Evolutionary conservation across 805 yeast species (phyloP).

Genomic region (Millerago galiae): DNA sequence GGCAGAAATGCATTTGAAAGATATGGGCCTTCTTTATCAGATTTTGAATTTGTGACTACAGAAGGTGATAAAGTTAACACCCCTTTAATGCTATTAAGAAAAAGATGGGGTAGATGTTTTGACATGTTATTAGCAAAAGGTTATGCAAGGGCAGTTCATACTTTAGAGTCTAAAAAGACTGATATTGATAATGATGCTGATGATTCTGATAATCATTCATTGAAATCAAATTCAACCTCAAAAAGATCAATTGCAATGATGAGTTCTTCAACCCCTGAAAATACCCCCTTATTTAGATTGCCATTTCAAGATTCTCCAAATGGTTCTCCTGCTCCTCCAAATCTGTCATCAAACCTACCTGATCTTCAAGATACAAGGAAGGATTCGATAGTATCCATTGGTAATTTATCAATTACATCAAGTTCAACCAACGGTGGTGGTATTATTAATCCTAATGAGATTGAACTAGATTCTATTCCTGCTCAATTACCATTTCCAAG

Average conservation of each 20-base stretch:
- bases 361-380: constrained; percentile 23
- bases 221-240: constrained; percentile 15
- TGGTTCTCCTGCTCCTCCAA: constrained; percentile 9
- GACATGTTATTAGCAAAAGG: constrained; percentile 55
- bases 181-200: constrained; percentile 6
- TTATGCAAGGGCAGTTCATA: constrained; percentile 47
- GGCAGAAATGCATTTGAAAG: constrained; percentile 72
- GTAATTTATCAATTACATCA: constrained; percentile 24
- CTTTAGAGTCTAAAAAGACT: constrained; percentile 21
- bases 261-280: constrained; percentile 13
- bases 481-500: constrained; percentile 45
- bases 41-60: constrained; percentile 64
- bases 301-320: constrained; percentile 53
- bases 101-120: constrained; percentile 74
- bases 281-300: constrained; percentile 53
- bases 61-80: constrained; percentile 66
- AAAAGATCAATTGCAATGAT: constrained; percentile 23
- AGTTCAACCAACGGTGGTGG: constrained; percentile 22
- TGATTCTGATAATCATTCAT: constrained; percentile 5
- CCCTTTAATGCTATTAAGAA: constrained; percentile 53
- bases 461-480: constrained; percentile 41
- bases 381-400: constrained; percentile 31
- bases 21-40: constrained; percentile 56
- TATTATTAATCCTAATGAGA: constrained; percentile 1
- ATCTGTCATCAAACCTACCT: constrained; percentile 5